These are phyloP conservation scores for Colletotrichum eleusines DNA, from an alignment of 2,329 filamentous ascomycete species.

Conservation along the genomic window DNA sequence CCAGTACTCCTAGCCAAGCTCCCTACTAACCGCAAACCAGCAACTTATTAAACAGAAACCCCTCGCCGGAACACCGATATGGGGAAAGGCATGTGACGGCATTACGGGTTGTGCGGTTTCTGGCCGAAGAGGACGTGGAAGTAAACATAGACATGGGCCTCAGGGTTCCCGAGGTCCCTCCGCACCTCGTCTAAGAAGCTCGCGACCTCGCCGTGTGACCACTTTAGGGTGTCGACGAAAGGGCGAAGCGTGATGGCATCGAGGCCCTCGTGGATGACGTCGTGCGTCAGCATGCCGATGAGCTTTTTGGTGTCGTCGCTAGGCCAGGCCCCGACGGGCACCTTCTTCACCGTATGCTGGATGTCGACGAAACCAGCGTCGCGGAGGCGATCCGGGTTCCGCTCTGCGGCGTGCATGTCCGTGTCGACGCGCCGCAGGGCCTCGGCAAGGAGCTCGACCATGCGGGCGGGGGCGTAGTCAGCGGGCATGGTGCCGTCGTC, in stretches of 20 bases:
- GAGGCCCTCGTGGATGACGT: slow-evolving; percentile 54
- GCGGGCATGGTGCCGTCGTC: slow-evolving; percentile 61
- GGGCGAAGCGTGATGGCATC: slow-evolving; percentile 58
- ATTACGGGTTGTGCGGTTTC: background rate
- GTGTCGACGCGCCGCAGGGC: slow-evolving; percentile 52
- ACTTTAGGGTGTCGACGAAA: slow-evolving; percentile 55
- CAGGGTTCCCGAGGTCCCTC: slow-evolving; percentile 15
- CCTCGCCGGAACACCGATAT: background rate
- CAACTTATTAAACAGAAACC: background rate
- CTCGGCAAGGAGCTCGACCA: slow-evolving; percentile 21
- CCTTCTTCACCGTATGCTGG: slow-evolving; percentile 62
- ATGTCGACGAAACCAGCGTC: slow-evolving; percentile 68
- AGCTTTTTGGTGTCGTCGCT: slow-evolving; percentile 58
- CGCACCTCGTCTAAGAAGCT: slow-evolving; percentile 45
- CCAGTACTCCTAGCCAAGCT: background rate
- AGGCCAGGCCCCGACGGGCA: slow-evolving; percentile 68
- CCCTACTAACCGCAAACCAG: background rate
- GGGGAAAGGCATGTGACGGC: too few species aligned
- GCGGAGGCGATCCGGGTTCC: slow-evolving; percentile 52
- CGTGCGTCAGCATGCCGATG: slow-evolving; percentile 58
- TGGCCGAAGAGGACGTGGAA: slow-evolving; percentile 16
- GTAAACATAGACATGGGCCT: slow-evolving; percentile 27
- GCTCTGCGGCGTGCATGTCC: slow-evolving; percentile 55
- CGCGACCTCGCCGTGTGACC: slow-evolving; percentile 61
- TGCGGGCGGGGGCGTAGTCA: slow-evolving; percentile 48